Conservation (phyloP, 108 stramenopile genomes). For the Pseudonitzschia delicatissima region DNA sequence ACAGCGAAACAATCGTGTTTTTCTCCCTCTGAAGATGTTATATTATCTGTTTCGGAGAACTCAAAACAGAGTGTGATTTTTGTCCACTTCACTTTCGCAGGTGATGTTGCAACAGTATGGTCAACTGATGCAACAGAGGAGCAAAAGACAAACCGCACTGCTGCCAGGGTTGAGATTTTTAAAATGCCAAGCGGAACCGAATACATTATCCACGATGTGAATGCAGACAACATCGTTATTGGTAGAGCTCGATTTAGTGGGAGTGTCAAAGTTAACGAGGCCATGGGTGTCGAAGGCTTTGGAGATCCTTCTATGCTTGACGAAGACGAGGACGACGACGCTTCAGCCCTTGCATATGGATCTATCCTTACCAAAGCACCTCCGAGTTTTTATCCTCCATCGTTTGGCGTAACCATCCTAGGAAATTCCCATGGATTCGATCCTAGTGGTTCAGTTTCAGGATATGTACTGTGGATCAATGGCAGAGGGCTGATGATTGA, state of each 20-base stretch:
- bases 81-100: conserved; percentile 18
- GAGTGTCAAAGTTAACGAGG: conserved; percentile 68
- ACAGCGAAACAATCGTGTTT: no score
- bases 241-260: conserved; percentile 69
- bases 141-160: conserved; percentile 50
- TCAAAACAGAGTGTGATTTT: neutral
- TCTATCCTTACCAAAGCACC: conserved; percentile 26
- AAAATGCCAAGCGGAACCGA: conserved; percentile 87
- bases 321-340: conserved; percentile 11
- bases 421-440: conserved; percentile 96
- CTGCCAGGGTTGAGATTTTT: conserved; percentile 73
- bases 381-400: conserved; percentile 84
- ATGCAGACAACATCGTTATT: conserved; percentile 64
- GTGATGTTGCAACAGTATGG: conserved; percentile 77
- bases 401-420: conserved; percentile 91
- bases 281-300: conserved; percentile 70
- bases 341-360: neutral
- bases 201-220: conserved; percentile 82
- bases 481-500: conserved; percentile 94
- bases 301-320: conserved; percentile 10
- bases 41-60: neutral
- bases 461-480: conserved; percentile 96
- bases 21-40: no score
- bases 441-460: conserved; percentile 86
- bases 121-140: conserved; percentile 65